Conservation (phyloP, 2,329 filamentous ascomycete species). For the Chrysoporthe puriensis region DNA sequence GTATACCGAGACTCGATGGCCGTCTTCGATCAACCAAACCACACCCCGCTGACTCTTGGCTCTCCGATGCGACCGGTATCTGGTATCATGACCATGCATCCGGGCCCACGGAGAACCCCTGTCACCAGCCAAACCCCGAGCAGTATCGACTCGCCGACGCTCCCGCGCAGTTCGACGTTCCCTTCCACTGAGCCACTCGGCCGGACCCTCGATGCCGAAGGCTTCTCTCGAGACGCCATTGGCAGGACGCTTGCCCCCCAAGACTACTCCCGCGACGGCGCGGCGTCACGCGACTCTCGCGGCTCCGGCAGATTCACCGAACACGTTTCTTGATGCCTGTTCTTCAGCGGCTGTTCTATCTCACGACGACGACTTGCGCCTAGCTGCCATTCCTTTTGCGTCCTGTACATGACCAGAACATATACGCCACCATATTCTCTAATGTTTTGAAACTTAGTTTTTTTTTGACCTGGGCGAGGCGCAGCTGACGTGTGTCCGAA, state of each 20-base stretch:
- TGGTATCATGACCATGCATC: constrained; percentile 62
- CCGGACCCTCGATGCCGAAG: constrained; percentile 18
- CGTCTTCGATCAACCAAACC: constrained; percentile 36
- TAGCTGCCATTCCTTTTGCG: constrained; percentile 7
- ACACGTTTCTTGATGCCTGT: constrained; percentile 21
- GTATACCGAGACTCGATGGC: constrained; percentile 46
- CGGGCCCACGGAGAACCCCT: constrained; percentile 68
- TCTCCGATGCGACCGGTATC: constrained; percentile 64
- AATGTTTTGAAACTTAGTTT: constrained; percentile 29
- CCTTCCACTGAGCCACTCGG: constrained; percentile 31
- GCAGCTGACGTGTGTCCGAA: constrained; percentile 25
- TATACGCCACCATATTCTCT: constrained; percentile 27
- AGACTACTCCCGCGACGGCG: constrained; percentile 25
- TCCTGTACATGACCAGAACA: constrained; percentile 26
- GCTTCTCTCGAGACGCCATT: constrained; percentile 13
- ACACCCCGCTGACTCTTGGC: constrained; percentile 55
- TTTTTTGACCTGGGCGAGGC: not conserved
- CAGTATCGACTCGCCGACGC: constrained; percentile 21
- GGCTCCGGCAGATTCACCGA: constrained; percentile 27
- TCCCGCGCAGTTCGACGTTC: constrained; percentile 22
- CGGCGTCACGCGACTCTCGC: constrained; percentile 21
- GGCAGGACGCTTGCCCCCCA: constrained; percentile 27
- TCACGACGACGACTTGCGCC: constrained; percentile 11
- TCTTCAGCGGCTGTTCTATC: not conserved
- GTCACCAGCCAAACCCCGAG: constrained; percentile 43